Evolutionary conservation across 106 monocot genomes (phyloP).

Genomic region (Dioscorea dumetorum): DNA sequence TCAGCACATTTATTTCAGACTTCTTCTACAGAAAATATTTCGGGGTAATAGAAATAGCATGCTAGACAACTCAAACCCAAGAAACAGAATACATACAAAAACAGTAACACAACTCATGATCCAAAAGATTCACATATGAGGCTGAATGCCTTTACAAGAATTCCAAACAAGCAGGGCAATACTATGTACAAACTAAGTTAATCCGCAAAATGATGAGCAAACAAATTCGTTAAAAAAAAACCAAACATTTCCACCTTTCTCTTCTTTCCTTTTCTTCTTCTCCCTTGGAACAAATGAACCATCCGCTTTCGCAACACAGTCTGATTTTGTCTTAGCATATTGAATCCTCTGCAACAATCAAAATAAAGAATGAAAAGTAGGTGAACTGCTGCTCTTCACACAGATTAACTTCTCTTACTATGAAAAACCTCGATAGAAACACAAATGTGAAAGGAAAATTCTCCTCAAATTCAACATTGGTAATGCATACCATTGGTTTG

Average conservation of each 20-base stretch:
- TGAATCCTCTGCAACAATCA: conserved; percentile 61
- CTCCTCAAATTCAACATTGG: background rate
- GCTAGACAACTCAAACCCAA: no score
- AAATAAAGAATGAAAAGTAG: background rate
- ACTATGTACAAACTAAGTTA: no score
- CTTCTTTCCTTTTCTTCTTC: conserved; percentile 94
- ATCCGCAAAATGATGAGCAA: background rate
- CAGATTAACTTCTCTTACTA: background rate
- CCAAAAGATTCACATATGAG: no score
- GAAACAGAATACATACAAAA: no score
- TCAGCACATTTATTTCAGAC: no score
- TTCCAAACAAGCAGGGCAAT: no score
- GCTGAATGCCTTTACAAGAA: no score
- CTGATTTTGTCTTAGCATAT: conserved; percentile 94
- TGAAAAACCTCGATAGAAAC: background rate
- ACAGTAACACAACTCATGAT: no score
- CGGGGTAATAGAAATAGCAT: no score
- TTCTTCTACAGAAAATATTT: no score
- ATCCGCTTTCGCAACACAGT: conserved; percentile 91
- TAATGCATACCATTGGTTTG: conserved; percentile 65
- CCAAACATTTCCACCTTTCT: conserved; percentile 55
- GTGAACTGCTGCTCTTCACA: no score
- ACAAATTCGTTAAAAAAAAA: background rate
- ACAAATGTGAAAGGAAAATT: background rate
- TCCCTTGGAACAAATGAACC: conserved; percentile 75